phyloP scores from a whole-genome alignment of 306 rosid genomes.

The Senna tora region DNA sequence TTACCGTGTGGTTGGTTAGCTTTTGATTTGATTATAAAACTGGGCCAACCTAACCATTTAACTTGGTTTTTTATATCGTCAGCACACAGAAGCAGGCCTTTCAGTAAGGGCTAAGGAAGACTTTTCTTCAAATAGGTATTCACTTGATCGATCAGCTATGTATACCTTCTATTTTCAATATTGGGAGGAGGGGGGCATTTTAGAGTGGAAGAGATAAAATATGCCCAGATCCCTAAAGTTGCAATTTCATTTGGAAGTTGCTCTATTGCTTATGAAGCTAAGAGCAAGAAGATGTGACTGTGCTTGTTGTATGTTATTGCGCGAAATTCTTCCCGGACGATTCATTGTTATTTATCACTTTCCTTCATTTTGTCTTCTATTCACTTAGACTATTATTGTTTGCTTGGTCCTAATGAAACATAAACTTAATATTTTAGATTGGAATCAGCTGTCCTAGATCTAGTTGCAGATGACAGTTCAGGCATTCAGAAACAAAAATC shows the following conservation, averaged over 20 bases:
- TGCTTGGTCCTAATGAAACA: slow-evolving; percentile 36
- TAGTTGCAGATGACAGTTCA: slow-evolving; percentile 82
- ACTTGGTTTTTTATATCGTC: slow-evolving; percentile 37
- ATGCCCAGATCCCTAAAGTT: neutral
- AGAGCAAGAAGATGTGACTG: neutral
- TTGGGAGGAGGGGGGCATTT: neutral
- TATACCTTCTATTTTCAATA: neutral
- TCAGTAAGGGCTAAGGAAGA: slow-evolving; percentile 72
- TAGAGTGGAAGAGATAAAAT: slow-evolving; percentile 7
- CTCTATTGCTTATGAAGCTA: slow-evolving; percentile 14
- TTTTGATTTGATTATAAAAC: slow-evolving; percentile 16
- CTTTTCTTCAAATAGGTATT: slow-evolving; percentile 75
- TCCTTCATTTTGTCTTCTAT: neutral
- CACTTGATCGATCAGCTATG: slow-evolving; percentile 10
- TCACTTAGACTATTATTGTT: neutral
- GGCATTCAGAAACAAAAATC: slow-evolving; percentile 90
- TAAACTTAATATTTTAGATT: slow-evolving; percentile 53
- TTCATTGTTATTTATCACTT: slow-evolving; percentile 25
- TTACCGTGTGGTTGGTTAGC: slow-evolving; percentile 18
- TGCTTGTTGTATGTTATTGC: neutral
- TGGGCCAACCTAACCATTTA: slow-evolving; percentile 16
- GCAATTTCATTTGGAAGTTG: neutral
- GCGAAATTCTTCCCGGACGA: slow-evolving; percentile 20
- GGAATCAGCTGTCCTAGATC: slow-evolving; percentile 88
- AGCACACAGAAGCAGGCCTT: slow-evolving; percentile 93